phyloP scores from a whole-genome alignment of 108 stramenopile species.

The Stephanodiscus triporus region DNA sequence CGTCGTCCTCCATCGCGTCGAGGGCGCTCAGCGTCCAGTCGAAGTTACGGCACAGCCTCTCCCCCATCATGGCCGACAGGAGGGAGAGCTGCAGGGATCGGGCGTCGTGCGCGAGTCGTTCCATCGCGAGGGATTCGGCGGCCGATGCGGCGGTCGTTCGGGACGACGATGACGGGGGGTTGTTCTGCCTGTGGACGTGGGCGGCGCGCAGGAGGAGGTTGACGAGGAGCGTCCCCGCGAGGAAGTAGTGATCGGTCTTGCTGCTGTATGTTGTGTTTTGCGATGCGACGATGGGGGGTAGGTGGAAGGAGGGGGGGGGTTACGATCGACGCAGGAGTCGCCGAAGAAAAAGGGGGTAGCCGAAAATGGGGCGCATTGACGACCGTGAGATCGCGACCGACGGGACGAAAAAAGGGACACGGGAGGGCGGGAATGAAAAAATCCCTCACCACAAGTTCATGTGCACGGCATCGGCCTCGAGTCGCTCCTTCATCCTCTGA shows the following conservation, averaged over 20 bases:
- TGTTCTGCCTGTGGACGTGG: constrained; percentile 48
- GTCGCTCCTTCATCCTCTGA: constrained; percentile 68
- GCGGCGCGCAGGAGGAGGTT: constrained; percentile 53
- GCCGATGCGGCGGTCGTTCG: constrained; percentile 7
- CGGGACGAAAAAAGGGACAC: constrained; percentile 1
- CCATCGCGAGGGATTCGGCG: constrained; percentile 42
- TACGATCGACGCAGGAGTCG: neutral
- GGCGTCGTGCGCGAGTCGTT: constrained; percentile 50
- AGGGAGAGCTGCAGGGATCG: constrained; percentile 41
- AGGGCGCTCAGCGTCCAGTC: constrained; percentile 64
- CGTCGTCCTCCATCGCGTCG: constrained; percentile 63
- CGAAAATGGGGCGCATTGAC: no score
- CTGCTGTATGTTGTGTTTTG: constrained; percentile 33
- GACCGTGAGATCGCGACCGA: no score
- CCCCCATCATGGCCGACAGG: constrained; percentile 58
- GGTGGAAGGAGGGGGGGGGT: neutral
- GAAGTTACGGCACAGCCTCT: constrained; percentile 59
- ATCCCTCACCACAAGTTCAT: constrained; percentile 66
- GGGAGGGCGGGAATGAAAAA: neutral
- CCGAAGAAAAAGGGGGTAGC: no score
- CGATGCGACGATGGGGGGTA: neutral
- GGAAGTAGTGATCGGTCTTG: constrained; percentile 70
- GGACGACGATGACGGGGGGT: constrained; percentile 14
- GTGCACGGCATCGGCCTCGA: constrained; percentile 71
- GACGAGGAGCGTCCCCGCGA: constrained; percentile 55